These are phyloP conservation scores for Sporothrix protearum DNA, from an alignment of 2,329 filamentous ascomycete genomes.

Conservation along the genomic window DNA sequence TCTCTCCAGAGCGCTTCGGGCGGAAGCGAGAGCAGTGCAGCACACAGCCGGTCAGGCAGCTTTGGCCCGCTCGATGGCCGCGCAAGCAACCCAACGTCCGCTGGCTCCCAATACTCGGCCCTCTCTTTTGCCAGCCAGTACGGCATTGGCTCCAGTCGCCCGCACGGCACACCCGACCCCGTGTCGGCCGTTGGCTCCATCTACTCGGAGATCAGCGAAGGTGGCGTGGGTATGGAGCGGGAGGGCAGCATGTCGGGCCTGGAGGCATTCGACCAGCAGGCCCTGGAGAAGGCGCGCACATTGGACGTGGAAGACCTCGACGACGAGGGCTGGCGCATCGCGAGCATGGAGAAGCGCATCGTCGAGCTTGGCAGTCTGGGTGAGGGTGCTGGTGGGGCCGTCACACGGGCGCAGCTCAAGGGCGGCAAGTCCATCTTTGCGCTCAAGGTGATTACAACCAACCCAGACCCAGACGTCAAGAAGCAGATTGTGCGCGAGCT, in stretches of 20 bases:
- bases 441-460: constrained; percentile 96
- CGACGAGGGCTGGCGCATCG: constrained; percentile 91
- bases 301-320: constrained; percentile 92
- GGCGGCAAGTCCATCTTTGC: constrained; percentile 94
- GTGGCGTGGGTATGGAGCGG: constrained; percentile 72
- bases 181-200: constrained; percentile 83
- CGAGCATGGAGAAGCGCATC: constrained; percentile 83
- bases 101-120: constrained; percentile 81
- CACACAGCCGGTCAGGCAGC: constrained; percentile 78
- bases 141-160: constrained; percentile 62
- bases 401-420: constrained; percentile 84
- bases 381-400: constrained; percentile 92
- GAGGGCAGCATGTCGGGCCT: constrained; percentile 76
- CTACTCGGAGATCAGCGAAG: constrained; percentile 76
- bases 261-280: constrained; percentile 74
- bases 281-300: constrained; percentile 74
- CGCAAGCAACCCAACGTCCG: constrained; percentile 76
- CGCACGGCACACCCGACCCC: constrained; percentile 73
- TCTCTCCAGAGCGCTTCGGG: constrained; percentile 66
- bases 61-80: constrained; percentile 73
- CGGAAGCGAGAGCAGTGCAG: constrained; percentile 73
- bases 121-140: constrained; percentile 74
- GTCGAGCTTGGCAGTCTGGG: constrained; percentile 84
- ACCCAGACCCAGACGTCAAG: constrained; percentile 95
- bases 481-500: constrained; percentile 96